Conservation (phyloP, 1,284 basidiomycete species). For the Marasmius fiardii region DNA sequence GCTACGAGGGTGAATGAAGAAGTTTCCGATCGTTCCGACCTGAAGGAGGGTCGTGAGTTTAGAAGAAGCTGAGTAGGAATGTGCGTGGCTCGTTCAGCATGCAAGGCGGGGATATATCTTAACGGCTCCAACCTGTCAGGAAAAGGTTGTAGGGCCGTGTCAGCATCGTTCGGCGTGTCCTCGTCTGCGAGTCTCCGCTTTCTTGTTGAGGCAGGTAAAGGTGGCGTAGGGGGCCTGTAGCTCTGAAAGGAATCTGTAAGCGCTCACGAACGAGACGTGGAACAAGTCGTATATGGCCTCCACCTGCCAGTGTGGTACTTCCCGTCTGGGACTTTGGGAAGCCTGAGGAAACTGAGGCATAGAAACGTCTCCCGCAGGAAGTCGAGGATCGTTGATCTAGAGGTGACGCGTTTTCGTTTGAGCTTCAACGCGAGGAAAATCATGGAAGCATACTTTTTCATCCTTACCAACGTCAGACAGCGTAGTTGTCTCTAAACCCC, state of each 20-base stretch:
- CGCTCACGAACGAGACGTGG: neutral
- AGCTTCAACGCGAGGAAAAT: neutral
- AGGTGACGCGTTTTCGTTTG: too few species aligned
- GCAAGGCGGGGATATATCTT: constrained; percentile 9
- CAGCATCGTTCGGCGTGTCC: constrained; percentile 13
- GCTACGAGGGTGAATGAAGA: constrained; percentile 13
- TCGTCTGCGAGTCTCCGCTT: constrained; percentile 24
- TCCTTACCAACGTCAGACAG: neutral
- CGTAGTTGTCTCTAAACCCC: neutral
- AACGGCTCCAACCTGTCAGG: constrained; percentile 15
- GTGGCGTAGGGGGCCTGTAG: constrained; percentile 56
- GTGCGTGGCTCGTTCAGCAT: neutral
- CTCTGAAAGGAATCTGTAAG: constrained; percentile 26
- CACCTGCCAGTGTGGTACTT: constrained; percentile 33
- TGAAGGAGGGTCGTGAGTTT: constrained; percentile 25
- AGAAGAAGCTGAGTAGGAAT: constrained; percentile 10
- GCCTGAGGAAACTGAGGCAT: too few species aligned
- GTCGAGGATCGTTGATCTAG: too few species aligned
- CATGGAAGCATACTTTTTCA: neutral
- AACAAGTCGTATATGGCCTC: constrained; percentile 10
- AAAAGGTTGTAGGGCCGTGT: neutral
- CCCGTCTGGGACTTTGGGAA: constrained; percentile 18
- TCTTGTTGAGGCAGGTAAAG: constrained; percentile 36
- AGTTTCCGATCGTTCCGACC: constrained; percentile 29
- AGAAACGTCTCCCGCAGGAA: too few species aligned